Conservation (phyloP, 2,329 filamentous ascomycete species). For the Geosmithia putterillii region DNA sequence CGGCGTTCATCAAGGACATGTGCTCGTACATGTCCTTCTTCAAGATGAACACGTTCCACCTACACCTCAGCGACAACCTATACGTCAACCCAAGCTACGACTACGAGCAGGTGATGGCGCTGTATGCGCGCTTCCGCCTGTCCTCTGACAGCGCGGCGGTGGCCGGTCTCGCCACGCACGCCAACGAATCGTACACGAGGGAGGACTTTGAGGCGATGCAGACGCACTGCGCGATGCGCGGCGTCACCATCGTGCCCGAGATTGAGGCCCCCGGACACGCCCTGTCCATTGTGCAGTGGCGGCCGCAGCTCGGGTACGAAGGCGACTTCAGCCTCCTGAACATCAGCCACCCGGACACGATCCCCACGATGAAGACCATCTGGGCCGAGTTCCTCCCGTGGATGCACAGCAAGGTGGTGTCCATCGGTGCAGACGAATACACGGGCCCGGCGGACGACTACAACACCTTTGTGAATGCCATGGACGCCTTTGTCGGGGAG, state of each 20-base stretch:
- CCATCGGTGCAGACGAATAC: slow-evolving; percentile 45
- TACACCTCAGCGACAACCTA: slow-evolving; percentile 46
- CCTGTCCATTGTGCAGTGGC: slow-evolving; percentile 45
- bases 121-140: slow-evolving; percentile 44
- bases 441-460: slow-evolving; percentile 32
- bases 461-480: slow-evolving; percentile 29
- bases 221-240: slow-evolving; percentile 34
- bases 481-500: slow-evolving; percentile 30
- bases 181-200: slow-evolving; percentile 42
- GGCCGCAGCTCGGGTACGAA: slow-evolving; percentile 36
- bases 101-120: slow-evolving; percentile 28
- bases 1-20: slow-evolving; percentile 40
- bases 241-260: slow-evolving; percentile 46
- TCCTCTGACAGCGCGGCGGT: slow-evolving; percentile 34
- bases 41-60: slow-evolving; percentile 46
- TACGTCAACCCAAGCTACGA: slow-evolving; percentile 35
- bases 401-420: slow-evolving; percentile 41
- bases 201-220: slow-evolving; percentile 40
- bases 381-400: slow-evolving; percentile 42
- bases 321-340: slow-evolving; percentile 33
- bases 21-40: slow-evolving; percentile 49
- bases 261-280: slow-evolving; percentile 48
- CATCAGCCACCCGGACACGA: slow-evolving; percentile 31
- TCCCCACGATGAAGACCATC: slow-evolving; percentile 35
- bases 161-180: slow-evolving; percentile 32